Percentiles rank a stretch among this genome's conserved stretches.
Conservation (phyloP, 163 green algal species). For the Scenedesmus sp. region DNA sequence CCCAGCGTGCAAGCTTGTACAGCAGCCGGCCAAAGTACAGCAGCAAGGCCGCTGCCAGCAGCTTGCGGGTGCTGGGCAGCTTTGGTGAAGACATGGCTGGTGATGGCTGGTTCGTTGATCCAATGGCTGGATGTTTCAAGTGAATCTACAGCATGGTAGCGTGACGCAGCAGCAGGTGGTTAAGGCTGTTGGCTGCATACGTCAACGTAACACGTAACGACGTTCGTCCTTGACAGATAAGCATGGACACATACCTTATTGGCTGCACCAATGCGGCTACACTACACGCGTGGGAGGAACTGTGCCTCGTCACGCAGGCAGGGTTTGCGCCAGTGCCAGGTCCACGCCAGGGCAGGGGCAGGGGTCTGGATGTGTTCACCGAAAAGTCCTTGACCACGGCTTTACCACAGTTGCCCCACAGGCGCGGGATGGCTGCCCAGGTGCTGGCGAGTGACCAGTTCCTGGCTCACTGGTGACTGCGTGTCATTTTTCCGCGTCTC, state of each 20-base stretch:
- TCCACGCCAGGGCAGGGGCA: not conserved
- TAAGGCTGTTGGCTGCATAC: not conserved
- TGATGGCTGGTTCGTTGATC: not conserved
- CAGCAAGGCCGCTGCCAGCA: not conserved
- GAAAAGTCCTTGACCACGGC: too few relatives aligned
- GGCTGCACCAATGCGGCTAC: not conserved
- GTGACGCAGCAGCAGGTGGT: not conserved
- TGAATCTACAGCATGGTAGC: not conserved
- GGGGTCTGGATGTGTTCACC: too few relatives aligned
- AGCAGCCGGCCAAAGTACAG: constrained; percentile 20
- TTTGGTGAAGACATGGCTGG: not conserved
- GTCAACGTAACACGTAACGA: not conserved
- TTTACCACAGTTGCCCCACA: too few relatives aligned
- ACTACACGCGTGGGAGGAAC: not conserved
- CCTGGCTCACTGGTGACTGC: too few relatives aligned
- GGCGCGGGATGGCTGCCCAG: too few relatives aligned
- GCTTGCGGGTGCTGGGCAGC: constrained; percentile 30
- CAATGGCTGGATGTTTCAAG: not conserved
- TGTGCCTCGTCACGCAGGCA: not conserved
- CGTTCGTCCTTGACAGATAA: not conserved
- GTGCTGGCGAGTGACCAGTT: too few relatives aligned
- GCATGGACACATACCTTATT: not conserved
- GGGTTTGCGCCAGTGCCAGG: not conserved
- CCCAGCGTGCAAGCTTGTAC: not conserved
- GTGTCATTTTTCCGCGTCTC: too few relatives aligned